These are phyloP conservation scores for Bryopsis sp. DNA, from an alignment of 139 green algal genomes.

Conservation along the genomic window DNA sequence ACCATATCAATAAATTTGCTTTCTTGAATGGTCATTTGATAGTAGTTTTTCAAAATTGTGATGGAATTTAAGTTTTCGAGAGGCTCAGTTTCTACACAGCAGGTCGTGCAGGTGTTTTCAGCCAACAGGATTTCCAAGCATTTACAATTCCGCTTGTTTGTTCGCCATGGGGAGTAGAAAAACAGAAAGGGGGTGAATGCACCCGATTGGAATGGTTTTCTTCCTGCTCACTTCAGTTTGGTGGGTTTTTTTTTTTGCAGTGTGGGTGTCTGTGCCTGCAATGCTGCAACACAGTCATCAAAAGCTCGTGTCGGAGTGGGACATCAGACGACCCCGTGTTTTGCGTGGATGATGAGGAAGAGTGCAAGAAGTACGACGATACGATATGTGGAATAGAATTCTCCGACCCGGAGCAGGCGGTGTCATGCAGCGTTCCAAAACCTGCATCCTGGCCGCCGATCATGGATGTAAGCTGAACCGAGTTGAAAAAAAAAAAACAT, in stretches of 20 bases:
- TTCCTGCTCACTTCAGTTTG: background rate
- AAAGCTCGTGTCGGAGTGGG: background rate
- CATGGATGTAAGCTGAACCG: background rate
- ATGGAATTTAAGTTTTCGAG: too few species aligned
- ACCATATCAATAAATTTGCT: background rate
- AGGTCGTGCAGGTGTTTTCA: too few species aligned
- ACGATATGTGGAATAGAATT: background rate
- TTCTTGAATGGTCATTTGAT: background rate
- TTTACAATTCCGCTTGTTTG: background rate
- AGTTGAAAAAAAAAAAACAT: too few species aligned
- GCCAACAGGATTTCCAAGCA: background rate
- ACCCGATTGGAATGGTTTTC: background rate
- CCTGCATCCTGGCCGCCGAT: background rate
- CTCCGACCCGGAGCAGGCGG: slow-evolving; percentile 6
- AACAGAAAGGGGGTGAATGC: background rate
- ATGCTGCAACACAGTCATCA: background rate
- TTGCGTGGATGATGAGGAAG: background rate
- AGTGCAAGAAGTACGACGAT: slow-evolving; percentile 16
- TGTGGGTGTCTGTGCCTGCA: slow-evolving; percentile 7
- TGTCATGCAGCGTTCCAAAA: slow-evolving; percentile 1
- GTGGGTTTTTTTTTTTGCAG: background rate
- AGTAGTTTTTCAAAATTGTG: background rate
- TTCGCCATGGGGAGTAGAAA: background rate
- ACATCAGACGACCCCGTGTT: background rate
- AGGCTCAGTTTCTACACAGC: too few species aligned